Evolutionary conservation across 306 rosid genomes (phyloP).

Genomic region (Begonia fuchsioides): DNA sequence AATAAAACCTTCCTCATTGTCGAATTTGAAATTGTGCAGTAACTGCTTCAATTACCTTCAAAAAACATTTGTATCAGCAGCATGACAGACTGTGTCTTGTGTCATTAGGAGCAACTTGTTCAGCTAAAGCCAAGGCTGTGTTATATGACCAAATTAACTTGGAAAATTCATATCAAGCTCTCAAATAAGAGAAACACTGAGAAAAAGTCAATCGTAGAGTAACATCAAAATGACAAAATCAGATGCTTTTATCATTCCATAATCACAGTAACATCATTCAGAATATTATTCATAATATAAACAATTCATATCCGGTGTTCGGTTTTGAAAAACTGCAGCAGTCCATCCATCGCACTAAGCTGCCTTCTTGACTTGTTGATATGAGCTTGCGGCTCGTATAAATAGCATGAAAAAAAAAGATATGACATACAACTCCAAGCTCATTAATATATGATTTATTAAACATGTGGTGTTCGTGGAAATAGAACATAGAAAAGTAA

Average conservation of each 20-base stretch:
- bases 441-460: not conserved
- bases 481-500: too few relatives aligned
- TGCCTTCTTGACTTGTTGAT: slow-evolving; percentile 72
- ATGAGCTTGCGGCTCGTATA: slow-evolving; percentile 85
- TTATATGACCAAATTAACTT: not conserved
- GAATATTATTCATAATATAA: slow-evolving; percentile 1
- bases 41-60: too few relatives aligned
- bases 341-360: slow-evolving; percentile 64
- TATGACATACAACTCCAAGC: not conserved
- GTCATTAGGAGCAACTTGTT: too few relatives aligned
- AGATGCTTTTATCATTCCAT: not conserved
- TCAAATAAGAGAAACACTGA: not conserved
- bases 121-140: too few relatives aligned
- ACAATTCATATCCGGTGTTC: slow-evolving; percentile 42
- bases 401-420: slow-evolving; percentile 10
- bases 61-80: too few relatives aligned
- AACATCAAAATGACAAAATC: not conserved
- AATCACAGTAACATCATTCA: not conserved
- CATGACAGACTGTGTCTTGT: too few relatives aligned
- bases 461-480: too few relatives aligned
- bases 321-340: slow-evolving; percentile 58
- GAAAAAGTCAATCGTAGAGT: not conserved
- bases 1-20: too few relatives aligned
- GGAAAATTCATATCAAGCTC: not conserved
- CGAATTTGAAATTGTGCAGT: too few relatives aligned